Evolutionary conservation across 306 rosid species (phyloP).

Genomic region (Gleditsia sinensis): DNA sequence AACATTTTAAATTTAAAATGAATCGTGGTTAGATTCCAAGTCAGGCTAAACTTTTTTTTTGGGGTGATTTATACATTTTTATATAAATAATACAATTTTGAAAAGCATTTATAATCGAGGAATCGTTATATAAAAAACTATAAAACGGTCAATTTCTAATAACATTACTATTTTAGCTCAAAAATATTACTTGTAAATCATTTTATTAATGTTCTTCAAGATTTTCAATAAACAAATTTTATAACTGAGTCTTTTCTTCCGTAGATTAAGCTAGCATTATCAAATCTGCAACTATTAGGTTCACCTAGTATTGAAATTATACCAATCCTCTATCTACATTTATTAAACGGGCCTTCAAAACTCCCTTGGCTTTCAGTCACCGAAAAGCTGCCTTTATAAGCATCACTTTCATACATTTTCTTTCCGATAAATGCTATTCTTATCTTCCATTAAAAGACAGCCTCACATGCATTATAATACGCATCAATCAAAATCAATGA

Average conservation of each 20-base stretch:
- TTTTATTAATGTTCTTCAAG: too few relatives aligned
- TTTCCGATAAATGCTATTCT: constrained; percentile 27
- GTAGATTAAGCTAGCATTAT: background rate
- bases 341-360: background rate
- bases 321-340: background rate
- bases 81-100: too few relatives aligned
- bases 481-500: constrained; percentile 39
- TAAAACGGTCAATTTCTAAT: background rate
- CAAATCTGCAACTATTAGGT: background rate
- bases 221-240: background rate
- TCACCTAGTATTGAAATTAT: background rate
- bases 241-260: background rate
- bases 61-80: too few relatives aligned
- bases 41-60: too few relatives aligned
- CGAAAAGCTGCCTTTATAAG: background rate
- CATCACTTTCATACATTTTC: constrained; percentile 3
- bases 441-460: constrained; percentile 32
- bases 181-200: too few relatives aligned
- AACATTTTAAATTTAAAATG: too few relatives aligned
- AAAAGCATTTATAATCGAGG: too few relatives aligned
- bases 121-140: background rate
- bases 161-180: background rate
- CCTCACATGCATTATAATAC: constrained; percentile 52
- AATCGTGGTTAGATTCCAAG: too few relatives aligned
- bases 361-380: background rate